A percentile compares a stretch with the other conserved stretches of the same genome.
Conservation (phyloP, 345 rosid genomes). For the Eucalyptus guilfoylei region DNA sequence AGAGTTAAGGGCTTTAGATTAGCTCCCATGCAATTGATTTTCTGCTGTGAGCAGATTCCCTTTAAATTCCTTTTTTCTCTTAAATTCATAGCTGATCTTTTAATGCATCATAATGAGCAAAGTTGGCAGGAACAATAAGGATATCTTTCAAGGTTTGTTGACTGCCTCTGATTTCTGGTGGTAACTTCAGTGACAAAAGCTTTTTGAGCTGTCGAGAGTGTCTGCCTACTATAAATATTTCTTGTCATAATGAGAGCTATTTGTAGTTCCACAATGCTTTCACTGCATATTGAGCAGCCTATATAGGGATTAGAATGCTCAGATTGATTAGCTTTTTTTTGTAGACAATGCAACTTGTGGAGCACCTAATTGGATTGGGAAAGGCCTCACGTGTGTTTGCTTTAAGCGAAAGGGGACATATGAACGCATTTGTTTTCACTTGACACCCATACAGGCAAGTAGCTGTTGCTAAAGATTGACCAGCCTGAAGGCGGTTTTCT, state of each 20-base stretch:
- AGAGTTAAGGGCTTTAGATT: neutral
- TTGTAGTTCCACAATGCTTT: neutral
- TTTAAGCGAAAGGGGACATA: conserved; percentile 71
- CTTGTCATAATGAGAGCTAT: neutral
- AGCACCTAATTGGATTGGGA: conserved; percentile 71
- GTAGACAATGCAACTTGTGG: conserved; percentile 55
- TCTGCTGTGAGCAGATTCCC: neutral
- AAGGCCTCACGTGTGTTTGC: conserved; percentile 87
- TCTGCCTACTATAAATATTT: neutral
- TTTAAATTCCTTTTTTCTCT: neutral
- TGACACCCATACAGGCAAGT: conserved; percentile 85
- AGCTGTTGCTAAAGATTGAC: neutral
- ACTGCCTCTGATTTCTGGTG: neutral
- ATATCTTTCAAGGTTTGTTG: neutral
- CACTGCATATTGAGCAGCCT: neutral
- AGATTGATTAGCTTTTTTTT: neutral
- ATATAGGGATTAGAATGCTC: neutral
- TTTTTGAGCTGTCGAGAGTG: neutral
- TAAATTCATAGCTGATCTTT: neutral
- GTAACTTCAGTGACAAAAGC: neutral
- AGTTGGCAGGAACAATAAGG: neutral
- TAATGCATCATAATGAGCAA: neutral
- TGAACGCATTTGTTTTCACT: conserved; percentile 53
- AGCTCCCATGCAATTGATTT: neutral
- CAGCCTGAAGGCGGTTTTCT: neutral